Base-by-base conservation (phyloP, 345 rosid genomes). In the Hirschfeldia incana region DNA sequence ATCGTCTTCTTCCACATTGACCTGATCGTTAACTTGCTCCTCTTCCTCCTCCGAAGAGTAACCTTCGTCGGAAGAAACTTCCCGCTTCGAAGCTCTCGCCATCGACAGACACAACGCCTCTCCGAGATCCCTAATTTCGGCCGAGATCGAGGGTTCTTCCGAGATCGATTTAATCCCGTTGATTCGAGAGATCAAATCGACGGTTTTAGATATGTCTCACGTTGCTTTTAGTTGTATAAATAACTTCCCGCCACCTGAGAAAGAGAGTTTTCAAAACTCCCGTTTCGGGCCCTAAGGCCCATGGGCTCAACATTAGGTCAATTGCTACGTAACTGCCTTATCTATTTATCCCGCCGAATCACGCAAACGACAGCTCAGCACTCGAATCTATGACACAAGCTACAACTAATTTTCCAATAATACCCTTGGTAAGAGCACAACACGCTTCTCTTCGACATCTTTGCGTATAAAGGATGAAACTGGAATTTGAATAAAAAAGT, bases 1-100 rank as follows among this genome's bases (percentile, higher is more conserved):
- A 69, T 92, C 98, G 15, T 92, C 98, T 51, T 88, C 97, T 64
- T 90, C 97, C 6, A 85, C 90, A 80, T 85, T 83, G 81, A 84
- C 74, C 85, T 87, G 92, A 39, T 89, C 88, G 86, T 92, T 85
- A 62, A 84, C 68, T 37, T 73, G 90, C 77, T 87, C 92, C 71
- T 85, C 79, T 39, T 63, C 71, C 37, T 49, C 57, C 17, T 17
- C 13, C 55, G 71, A 62, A 12, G 83, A 75, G 83, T 37, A 69
- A 39, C 76, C 85, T 8, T 94, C 97, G 53, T 91, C 94, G 64
- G 97, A 92, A n/a, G 94, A 92, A 17, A 75, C 80, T 73, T 69
- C 87, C 2, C 65, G 88, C 84, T 79, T 89, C 79, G 95, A 85
- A 70, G 85, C 27, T 53, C 59, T 53, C 59, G 59, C 59, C 59